Percentiles rank a stretch among this genome's conserved stretches.
Conservation (phyloP, 305 asterid genomes). For the Solanum hybrid region DNA sequence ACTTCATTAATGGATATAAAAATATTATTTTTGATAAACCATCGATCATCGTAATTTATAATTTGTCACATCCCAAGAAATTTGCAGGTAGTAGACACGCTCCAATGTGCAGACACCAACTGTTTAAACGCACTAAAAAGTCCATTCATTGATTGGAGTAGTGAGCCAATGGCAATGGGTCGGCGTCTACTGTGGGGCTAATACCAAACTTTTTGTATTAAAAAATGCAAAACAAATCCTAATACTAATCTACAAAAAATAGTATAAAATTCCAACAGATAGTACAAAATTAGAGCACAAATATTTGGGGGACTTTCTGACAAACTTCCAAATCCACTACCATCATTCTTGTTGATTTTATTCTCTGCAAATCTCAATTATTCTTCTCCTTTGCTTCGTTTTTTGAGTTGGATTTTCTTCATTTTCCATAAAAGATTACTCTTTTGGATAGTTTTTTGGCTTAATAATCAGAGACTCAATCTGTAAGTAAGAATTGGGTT, state of each 20-base stretch:
- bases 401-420: constrained; percentile 23
- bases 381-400: constrained; percentile 32
- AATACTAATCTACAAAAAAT: not conserved
- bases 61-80: not conserved
- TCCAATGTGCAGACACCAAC: constrained; percentile 40
- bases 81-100: constrained; percentile 38
- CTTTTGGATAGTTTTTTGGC: not conserved
- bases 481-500: constrained; percentile 4
- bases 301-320: constrained; percentile 22
- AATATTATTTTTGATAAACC: too few species aligned
- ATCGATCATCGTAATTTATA: fast-evolving
- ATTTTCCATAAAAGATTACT: not conserved
- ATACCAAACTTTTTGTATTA: not conserved
- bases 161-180: constrained; percentile 31
- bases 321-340: constrained; percentile 35
- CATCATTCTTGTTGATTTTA: constrained; percentile 21
- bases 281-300: not conserved
- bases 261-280: not conserved
- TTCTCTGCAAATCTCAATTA: constrained; percentile 27
- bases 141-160: constrained; percentile 24
- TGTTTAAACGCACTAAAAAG: constrained; percentile 42
- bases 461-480: constrained; percentile 10
- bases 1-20: fast-evolving
- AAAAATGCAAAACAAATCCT: not conserved
- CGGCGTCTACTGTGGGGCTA: constrained; percentile 15